Evolutionary conservation across 495 filamentous ascomycete genomes (phyloP).

Genomic region (Daldinia vernicosa): DNA sequence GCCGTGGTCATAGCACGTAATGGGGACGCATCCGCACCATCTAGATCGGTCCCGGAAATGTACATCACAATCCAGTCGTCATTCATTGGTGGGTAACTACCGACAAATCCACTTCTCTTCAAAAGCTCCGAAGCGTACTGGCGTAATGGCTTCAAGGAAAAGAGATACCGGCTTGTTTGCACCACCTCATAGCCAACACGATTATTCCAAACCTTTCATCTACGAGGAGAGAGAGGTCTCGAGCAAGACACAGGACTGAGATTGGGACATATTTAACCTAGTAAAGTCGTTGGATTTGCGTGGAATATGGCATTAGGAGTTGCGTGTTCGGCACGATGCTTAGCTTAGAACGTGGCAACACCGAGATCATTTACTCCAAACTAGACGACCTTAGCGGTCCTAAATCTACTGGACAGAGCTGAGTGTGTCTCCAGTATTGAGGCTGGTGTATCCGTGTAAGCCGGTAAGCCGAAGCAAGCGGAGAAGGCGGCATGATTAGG

Average conservation of each 20-base stretch:
- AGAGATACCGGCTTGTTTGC: background rate
- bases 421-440: conserved; percentile 9
- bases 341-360: conserved; percentile 16
- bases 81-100: conserved; percentile 19
- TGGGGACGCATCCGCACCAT: background rate
- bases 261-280: background rate
- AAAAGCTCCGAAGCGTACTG: background rate
- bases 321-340: conserved; percentile 2
- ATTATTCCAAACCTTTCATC: background rate
- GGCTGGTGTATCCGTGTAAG: conserved; percentile 17
- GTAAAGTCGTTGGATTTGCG: background rate
- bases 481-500: conserved; percentile 23
- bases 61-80: background rate
- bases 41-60: conserved; percentile 1
- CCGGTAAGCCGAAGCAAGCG: conserved; percentile 11
- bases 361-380: conserved; percentile 2
- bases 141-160: background rate
- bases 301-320: conserved; percentile 5
- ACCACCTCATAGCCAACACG: conserved; percentile 4
- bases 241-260: background rate
- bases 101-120: conserved; percentile 20
- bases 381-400: conserved; percentile 4
- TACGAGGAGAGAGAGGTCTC: background rate
- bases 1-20: background rate
- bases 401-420: conserved; percentile 3